Evolutionary conservation across 1,284 basidiomycete genomes (phyloP).

Genomic region (Ganoderma boninense): DNA sequence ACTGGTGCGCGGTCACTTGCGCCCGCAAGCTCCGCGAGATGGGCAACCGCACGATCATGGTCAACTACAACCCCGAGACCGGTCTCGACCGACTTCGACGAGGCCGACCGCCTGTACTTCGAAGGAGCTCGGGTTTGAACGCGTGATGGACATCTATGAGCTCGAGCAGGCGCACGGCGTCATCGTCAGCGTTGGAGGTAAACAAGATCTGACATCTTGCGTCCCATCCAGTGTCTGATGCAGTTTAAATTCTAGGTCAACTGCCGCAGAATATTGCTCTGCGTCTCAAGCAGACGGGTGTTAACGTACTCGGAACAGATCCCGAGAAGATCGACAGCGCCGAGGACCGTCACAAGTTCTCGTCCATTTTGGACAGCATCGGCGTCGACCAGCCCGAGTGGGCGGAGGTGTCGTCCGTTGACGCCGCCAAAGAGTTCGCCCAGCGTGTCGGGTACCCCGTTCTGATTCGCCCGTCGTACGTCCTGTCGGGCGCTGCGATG

Average conservation of each 20-base stretch:
- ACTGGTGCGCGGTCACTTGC: slow-evolving; percentile 99
- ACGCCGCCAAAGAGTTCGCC: slow-evolving; percentile 93
- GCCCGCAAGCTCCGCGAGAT: slow-evolving; percentile 91
- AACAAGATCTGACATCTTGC: slow-evolving; percentile 35
- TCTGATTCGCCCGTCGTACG: slow-evolving; percentile 96
- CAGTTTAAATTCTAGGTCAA: slow-evolving; percentile 65
- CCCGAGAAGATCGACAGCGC: slow-evolving; percentile 96
- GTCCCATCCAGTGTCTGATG: background rate
- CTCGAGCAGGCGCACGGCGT: slow-evolving; percentile 93
- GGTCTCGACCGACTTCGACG: slow-evolving; percentile 99
- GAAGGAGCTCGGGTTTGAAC: slow-evolving; percentile 98
- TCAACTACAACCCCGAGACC: slow-evolving; percentile 99
- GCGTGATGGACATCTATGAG: slow-evolving; percentile 99
- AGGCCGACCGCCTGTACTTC: slow-evolving; percentile 98
- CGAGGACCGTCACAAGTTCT: slow-evolving; percentile 99
- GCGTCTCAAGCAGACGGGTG: slow-evolving; percentile 88
- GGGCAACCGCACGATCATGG: slow-evolving; percentile 97
- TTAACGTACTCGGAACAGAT: slow-evolving; percentile 97
- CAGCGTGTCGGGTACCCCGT: slow-evolving; percentile 93
- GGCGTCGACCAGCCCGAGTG: slow-evolving; percentile 98
- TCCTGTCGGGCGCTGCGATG: slow-evolving; percentile 99
- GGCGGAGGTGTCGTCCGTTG: slow-evolving; percentile 90
- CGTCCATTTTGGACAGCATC: slow-evolving; percentile 92
- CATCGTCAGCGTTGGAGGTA: slow-evolving; percentile 96
- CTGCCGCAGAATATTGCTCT: slow-evolving; percentile 99